These are phyloP conservation scores for Betula pendula DNA, from an alignment of 306 rosid genomes.

Conservation along the genomic window DNA sequence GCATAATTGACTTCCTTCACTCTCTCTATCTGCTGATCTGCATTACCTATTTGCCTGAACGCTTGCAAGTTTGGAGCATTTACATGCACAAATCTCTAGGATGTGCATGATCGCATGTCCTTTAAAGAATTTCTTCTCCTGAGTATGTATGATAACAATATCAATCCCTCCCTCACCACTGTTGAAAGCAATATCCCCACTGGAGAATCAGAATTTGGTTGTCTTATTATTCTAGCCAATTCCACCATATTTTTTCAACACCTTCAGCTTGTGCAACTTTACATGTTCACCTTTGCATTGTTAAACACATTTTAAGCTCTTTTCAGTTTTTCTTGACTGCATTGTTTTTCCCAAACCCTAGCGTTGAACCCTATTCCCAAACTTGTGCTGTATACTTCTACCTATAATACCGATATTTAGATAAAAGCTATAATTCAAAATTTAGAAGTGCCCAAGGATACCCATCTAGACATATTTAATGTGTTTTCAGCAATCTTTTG, in stretches of 20 bases:
- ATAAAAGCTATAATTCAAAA: too few species aligned
- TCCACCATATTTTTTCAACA: not conserved
- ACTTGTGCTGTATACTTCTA: too few species aligned
- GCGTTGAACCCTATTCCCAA: too few species aligned
- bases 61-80: not conserved
- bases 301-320: not conserved
- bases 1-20: not conserved
- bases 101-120: not conserved
- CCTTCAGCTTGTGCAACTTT: not conserved
- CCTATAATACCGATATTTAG: too few species aligned
- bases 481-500: not conserved
- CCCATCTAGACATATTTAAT: too few species aligned
- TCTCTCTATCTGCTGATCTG: not conserved
- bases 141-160: not conserved
- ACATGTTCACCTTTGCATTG: not conserved
- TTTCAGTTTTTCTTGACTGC: not conserved
- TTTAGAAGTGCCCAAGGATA: too few species aligned
- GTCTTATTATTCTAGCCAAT: not conserved
- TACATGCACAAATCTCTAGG: not conserved
- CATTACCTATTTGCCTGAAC: constrained; percentile 2
- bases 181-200: not conserved
- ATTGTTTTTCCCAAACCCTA: not conserved
- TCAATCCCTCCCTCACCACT: constrained; percentile 1
- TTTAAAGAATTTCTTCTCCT: not conserved
- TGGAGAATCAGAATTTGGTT: constrained; percentile 2